These are phyloP conservation scores for Diutina catenulata DNA, from an alignment of 1,139 yeast genomes.

Conservation along the genomic window DNA sequence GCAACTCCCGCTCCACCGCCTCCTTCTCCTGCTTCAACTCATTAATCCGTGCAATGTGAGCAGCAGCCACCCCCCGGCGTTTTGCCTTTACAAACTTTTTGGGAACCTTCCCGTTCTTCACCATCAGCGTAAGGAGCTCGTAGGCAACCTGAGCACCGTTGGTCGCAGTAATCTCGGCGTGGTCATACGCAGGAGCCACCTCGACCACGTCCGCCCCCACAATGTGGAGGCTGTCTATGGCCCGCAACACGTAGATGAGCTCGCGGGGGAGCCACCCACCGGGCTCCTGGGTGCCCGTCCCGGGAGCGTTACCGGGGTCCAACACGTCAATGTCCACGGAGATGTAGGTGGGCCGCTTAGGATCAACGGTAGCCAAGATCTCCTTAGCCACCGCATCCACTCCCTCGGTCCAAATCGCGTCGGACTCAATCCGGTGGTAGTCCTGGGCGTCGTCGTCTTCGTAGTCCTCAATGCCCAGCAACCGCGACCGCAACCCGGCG, in stretches of 20 bases:
- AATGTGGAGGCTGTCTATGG: constrained; percentile 43
- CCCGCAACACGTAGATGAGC: constrained; percentile 48
- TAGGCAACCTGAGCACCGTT: constrained; percentile 70
- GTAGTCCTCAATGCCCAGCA: constrained; percentile 52
- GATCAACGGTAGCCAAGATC: constrained; percentile 39
- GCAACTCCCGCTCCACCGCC: background rate
- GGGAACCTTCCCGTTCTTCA: constrained; percentile 33
- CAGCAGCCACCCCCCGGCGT: too few species aligned
- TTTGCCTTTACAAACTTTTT: background rate
- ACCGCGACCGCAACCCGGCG: constrained; percentile 61
- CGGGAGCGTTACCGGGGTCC: constrained; percentile 73
- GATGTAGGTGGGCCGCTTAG: constrained; percentile 52
- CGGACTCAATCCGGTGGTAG: constrained; percentile 53
- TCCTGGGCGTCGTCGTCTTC: constrained; percentile 54
- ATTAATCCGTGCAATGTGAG: background rate
- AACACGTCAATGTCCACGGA: constrained; percentile 73
- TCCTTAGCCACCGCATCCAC: constrained; percentile 38
- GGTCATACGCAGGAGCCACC: constrained; percentile 64
- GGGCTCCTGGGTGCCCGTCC: constrained; percentile 76
- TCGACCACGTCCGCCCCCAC: constrained; percentile 78
- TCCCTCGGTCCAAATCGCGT: constrained; percentile 58
- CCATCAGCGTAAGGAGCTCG: constrained; percentile 64
- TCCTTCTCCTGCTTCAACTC: background rate
- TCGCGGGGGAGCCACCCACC: constrained; percentile 81
- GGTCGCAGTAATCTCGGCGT: constrained; percentile 60